Base-by-base conservation (phyloP, 495 filamentous ascomycete species). In the Parathielavia hyrcaniae region DNA sequence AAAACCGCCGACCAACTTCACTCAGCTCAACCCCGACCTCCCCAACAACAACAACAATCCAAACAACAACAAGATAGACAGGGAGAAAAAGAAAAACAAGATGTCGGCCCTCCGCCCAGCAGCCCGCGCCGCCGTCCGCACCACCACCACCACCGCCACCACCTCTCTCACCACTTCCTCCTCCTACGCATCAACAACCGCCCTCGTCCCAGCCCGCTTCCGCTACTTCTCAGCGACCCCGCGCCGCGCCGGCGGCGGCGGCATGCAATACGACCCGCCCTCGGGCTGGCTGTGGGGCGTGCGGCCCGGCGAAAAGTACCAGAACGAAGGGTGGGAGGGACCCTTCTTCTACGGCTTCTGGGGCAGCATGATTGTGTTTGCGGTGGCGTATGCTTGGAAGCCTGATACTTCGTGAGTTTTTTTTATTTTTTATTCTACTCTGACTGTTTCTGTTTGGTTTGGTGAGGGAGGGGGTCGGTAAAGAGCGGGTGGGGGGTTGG, bases 241-340 rank as follows among this genome's bases (percentile, higher is more conserved):
- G 26, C 65, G 67, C 57, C 69, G 68, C 41, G 53, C 64, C n/a
- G 63, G 70, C 39, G 75, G 75, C 58, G 87, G 92, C 73, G 89
- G 84, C 58, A 75, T 81, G 53, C 86, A 89, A 69, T 98, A 91
- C 75, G 95, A 98, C 63, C 88, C 91, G 17, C 93, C 93, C 9
- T 83, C 79, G 57, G 93, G 93, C 61, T 96, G 87, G 85, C 83
- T 98, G 52, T 96, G 86, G 67, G 90, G 90, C 61, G 77, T 97
- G 63, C 87, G 86, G 73, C 95, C 93, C 22, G 91, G 91, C 51
- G 86, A 96, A 84, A 95, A 96, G 73, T 87, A 89, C 72, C 80
- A 89, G 80, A 91, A 89, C 73, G 93, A 98, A 73, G 92, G 91
- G 48, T 98, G 93, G 93, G 93, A 98, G 83, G 80, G 73, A 22